Conservation (phyloP, 148 eudicot genomes). For the Nyssa sinensis region DNA sequence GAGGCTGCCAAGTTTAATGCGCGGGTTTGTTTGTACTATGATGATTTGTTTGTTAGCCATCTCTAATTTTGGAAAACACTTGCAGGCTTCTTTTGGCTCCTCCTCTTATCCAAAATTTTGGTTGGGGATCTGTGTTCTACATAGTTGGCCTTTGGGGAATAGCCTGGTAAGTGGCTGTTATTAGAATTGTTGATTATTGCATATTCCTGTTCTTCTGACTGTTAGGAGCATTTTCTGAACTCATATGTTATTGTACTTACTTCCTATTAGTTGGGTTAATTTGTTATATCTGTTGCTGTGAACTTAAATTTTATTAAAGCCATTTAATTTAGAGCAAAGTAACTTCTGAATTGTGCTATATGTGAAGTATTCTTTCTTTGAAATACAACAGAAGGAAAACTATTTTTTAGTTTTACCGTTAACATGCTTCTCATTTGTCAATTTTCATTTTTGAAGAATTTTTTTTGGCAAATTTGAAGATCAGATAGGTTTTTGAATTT, state of each 20-base stretch:
- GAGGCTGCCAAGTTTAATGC: background rate
- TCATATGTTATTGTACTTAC: background rate
- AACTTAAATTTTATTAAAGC: background rate
- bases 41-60: slow-evolving; percentile 6
- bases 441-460: slow-evolving; percentile 9
- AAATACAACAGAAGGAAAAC: background rate
- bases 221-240: background rate
- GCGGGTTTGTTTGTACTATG: background rate
- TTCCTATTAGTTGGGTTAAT: background rate
- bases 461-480: slow-evolving; percentile 21
- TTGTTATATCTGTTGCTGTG: background rate
- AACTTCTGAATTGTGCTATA: background rate
- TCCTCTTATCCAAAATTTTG: slow-evolving; percentile 39
- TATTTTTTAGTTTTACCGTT: background rate
- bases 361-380: background rate
- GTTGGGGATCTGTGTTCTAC: too few species aligned
- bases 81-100: slow-evolving; percentile 98
- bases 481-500: slow-evolving; percentile 17
- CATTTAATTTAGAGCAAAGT: background rate
- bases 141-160: too few species aligned
- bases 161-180: too few species aligned
- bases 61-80: slow-evolving; percentile 7
- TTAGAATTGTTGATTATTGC: background rate
- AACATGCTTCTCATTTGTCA: background rate
- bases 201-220: background rate